These are phyloP conservation scores for Edaphochlamys debaryana DNA, from an alignment of 139 green algal genomes.

Conservation along the genomic window DNA sequence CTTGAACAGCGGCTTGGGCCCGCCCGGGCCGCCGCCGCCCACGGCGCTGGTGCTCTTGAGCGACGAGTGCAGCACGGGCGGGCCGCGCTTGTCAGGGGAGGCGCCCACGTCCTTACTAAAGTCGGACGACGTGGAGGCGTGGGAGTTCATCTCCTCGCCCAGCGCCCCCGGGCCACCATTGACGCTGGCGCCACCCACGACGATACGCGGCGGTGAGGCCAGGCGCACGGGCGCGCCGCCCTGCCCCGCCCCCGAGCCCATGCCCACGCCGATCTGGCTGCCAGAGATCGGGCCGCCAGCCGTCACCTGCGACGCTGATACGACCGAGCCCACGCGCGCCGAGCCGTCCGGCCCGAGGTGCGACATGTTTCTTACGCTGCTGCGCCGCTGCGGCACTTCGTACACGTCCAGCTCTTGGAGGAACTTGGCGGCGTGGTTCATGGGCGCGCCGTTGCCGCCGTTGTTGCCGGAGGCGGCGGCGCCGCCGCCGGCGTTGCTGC, in stretches of 20 bases:
- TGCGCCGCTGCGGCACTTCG: constrained; percentile 31
- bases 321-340: too few relatives aligned
- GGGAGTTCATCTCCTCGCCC: constrained; percentile 12
- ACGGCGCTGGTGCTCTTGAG: not conserved
- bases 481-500: not conserved
- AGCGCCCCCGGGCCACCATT: not conserved
- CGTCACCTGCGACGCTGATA: too few relatives aligned
- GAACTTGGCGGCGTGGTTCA: constrained; percentile 31
- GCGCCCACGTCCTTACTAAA: not conserved
- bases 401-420: constrained; percentile 42
- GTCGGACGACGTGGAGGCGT: constrained; percentile 25
- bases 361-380: not conserved
- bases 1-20: constrained; percentile 29
- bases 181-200: too few relatives aligned
- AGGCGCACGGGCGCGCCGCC: too few relatives aligned
- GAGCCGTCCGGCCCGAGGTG: not conserved
- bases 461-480: not conserved
- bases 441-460: not conserved
- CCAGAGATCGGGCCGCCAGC: too few relatives aligned
- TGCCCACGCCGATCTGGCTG: too few relatives aligned
- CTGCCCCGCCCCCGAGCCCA: too few relatives aligned
- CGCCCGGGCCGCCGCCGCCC: not conserved
- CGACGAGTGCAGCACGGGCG: not conserved
- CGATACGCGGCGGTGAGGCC: too few relatives aligned
- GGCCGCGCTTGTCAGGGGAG: constrained; percentile 2